Conservation (phyloP, 768 basidiomycete species). For the Agaricus subrufescens region DNA sequence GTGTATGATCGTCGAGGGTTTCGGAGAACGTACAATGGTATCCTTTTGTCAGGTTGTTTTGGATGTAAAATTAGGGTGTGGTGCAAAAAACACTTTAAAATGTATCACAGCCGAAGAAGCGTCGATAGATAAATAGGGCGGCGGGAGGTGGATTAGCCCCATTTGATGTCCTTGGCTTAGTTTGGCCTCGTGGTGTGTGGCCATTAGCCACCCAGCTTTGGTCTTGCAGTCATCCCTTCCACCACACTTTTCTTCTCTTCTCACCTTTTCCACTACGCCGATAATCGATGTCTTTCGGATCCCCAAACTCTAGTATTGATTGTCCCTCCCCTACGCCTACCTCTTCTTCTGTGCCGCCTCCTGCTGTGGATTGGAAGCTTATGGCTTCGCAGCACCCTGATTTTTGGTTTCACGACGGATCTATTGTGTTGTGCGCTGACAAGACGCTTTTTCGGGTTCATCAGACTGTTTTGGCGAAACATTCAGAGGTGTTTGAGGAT, state of each 20-base stretch:
- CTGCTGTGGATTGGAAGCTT: constrained; percentile 2
- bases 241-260: not conserved
- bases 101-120: no score
- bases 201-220: no score
- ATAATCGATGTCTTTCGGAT: constrained; percentile 3
- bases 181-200: constrained; percentile 5
- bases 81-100: no score
- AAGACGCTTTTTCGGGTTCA: constrained; percentile 39
- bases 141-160: no score
- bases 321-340: not conserved
- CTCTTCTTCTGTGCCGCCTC: not conserved
- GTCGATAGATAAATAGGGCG: not conserved
- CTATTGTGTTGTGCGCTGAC: constrained; percentile 37
- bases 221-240: not conserved
- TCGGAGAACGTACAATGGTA: no score
- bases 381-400: constrained; percentile 22
- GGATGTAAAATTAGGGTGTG: no score
- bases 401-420: constrained; percentile 45
- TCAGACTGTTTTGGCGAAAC: constrained; percentile 40
- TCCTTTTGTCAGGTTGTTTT: no score
- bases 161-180: not conserved
- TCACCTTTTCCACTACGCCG: not conserved
- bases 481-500: constrained; percentile 64
- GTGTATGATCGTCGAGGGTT: no score
- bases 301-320: constrained; percentile 4